Base-by-base conservation (phyloP, 257 asterid genomes). In the Eustoma russellianum region DNA sequence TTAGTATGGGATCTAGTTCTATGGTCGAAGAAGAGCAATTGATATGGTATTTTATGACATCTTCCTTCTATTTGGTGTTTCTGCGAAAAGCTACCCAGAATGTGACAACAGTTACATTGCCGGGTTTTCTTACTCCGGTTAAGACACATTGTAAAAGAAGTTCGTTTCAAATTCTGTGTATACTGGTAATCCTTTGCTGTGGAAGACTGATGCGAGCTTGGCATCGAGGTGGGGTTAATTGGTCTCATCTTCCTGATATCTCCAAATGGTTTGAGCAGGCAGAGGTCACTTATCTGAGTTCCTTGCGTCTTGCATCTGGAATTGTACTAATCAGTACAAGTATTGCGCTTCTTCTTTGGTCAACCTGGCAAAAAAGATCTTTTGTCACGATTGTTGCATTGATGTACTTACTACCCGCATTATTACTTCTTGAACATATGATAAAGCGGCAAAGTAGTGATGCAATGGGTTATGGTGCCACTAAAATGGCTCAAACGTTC, bases 161-260 rank as follows among this genome's bases (percentile, higher is more conserved):
- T 17, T 56, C 45, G 53, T 55, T 56, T 45, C 70, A 61, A 63
- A 48, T 79, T 41, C 61, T 57, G 53, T 70, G 55, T 48, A 60
- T 79, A 48, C 17, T 73, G 64, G 58, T 56, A 35, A 74, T 76
- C 72, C 86, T 86, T 43, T n/a, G 69, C 61, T 77, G 77, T 55
- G 90, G 94, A 58, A 83, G 97, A 74, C 33, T 89, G 60, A 74
- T 89, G 77, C 76, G 93, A 69, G 96, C 90, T 63, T 89, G 97
- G 96, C 94, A 89, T 77, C 95, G 77, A 70, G 97, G 97, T 67
- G 97, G 97, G 51, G 95, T 89, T 78, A 89, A 89, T 79, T 89
- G 97, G 97, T 57, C 71, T 71, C 63, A 86, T 70, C 83, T 86
- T 57, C 88, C 93, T 1, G 97, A 89, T 69, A 81, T 86, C 53